phyloP scores from a whole-genome alignment of 2,329 filamentous ascomycete genomes.

The Curvularia sp. region DNA sequence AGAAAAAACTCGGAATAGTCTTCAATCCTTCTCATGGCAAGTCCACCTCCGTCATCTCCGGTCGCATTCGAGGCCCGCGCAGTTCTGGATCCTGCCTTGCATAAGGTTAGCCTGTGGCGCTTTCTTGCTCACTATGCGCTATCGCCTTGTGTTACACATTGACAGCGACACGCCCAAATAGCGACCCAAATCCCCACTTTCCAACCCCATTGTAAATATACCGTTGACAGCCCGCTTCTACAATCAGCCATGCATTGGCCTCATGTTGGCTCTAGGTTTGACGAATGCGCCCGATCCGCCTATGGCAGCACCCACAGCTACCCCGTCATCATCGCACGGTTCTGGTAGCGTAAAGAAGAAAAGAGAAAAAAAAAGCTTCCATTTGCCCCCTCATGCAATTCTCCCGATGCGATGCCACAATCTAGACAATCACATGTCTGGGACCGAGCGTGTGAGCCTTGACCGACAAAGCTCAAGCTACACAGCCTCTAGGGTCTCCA shows the following conservation, averaged over 20 bases:
- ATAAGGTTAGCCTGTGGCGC: background rate
- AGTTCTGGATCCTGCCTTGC: background rate
- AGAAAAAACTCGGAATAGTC: background rate
- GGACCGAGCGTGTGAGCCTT: slow-evolving; percentile 1
- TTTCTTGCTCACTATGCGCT: background rate
- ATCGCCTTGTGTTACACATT: slow-evolving; percentile 1
- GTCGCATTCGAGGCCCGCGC: background rate
- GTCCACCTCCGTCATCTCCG: background rate
- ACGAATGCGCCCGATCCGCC: background rate
- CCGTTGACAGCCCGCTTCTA: background rate
- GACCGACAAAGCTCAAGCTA: background rate
- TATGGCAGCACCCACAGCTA: background rate
- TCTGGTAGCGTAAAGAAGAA: background rate
- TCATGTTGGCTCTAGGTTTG: background rate
- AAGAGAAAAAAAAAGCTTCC: background rate
- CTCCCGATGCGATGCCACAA: background rate
- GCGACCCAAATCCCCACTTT: background rate
- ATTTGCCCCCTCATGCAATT: background rate
- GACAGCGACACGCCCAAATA: background rate
- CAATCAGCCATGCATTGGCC: background rate
- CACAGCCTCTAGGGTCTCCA: background rate
- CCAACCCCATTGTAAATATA: background rate
- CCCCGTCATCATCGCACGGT: background rate
- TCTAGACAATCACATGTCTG: background rate
- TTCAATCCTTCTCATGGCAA: background rate